Evolutionary conservation across 768 basidiomycete species (phyloP).

Genomic region (Tricholoma bakamatsutake): DNA sequence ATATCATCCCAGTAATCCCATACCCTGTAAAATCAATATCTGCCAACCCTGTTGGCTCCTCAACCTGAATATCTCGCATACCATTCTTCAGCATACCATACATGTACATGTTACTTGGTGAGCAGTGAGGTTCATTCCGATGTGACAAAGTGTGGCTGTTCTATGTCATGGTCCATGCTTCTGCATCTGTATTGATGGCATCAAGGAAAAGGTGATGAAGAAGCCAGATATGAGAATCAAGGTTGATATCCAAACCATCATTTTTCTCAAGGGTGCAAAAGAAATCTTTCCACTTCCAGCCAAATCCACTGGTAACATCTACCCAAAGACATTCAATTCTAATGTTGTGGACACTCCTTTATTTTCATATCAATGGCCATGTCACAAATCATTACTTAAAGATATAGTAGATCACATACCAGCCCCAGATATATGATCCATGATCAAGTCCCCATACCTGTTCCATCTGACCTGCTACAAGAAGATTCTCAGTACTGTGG

Average conservation of each 20-base stretch:
- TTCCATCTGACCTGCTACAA: slow-evolving; percentile 27
- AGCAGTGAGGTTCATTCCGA: slow-evolving; percentile 10
- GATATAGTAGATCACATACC: slow-evolving; percentile 14
- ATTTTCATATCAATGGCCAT: neutral
- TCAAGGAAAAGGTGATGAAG: slow-evolving; percentile 32
- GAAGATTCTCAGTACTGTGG: slow-evolving; percentile 28
- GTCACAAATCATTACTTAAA: too few relatives aligned
- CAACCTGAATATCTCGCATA: slow-evolving; percentile 15
- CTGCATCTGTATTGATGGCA: slow-evolving; percentile 24
- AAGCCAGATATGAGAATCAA: slow-evolving; percentile 32
- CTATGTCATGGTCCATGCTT: slow-evolving; percentile 27
- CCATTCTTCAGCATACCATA: slow-evolving; percentile 28
- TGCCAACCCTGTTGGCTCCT: neutral
- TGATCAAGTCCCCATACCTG: slow-evolving; percentile 10
- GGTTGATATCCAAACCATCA: slow-evolving; percentile 19
- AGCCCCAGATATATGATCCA: slow-evolving; percentile 34
- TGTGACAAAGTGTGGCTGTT: slow-evolving; percentile 26
- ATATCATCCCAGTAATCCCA: slow-evolving; percentile 22
- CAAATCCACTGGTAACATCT: slow-evolving; percentile 29
- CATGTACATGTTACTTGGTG: slow-evolving; percentile 23
- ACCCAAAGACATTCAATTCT: slow-evolving; percentile 34
- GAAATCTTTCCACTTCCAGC: slow-evolving; percentile 33
- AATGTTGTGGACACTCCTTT: slow-evolving; percentile 35
- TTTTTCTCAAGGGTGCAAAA: slow-evolving; percentile 28
- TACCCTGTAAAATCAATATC: slow-evolving; percentile 14